These are phyloP conservation scores for Cyamopsis tetragonoloba DNA, from an alignment of 306 rosid species.

Conservation along the genomic window DNA sequence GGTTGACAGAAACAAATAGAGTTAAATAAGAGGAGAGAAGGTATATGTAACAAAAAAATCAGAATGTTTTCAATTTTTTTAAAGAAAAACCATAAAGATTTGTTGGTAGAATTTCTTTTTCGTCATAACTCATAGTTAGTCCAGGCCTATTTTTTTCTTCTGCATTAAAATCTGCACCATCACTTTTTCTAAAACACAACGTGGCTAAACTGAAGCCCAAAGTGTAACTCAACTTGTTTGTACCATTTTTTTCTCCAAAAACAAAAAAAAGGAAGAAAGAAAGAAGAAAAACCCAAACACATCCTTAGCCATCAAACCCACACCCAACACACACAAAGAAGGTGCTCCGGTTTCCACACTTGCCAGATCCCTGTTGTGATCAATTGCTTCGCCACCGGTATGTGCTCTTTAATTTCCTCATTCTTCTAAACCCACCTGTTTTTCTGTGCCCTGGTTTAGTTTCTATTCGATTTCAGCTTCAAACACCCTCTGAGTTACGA, in stretches of 20 bases:
- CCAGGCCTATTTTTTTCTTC: background rate
- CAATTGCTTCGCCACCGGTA: conserved; percentile 10
- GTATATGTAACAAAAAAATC: no score
- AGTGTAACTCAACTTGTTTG: background rate
- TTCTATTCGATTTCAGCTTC: background rate
- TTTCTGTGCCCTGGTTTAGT: conserved; percentile 6
- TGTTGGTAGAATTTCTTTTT: background rate
- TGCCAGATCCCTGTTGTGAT: conserved; percentile 17
- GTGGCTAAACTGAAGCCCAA: conserved; percentile 25
- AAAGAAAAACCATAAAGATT: no score
- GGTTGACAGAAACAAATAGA: no score
- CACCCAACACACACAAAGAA: background rate
- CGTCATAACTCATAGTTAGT: background rate
- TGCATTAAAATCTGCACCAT: background rate
- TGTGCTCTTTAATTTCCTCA: background rate
- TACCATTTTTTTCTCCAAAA: background rate
- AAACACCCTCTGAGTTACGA: background rate
- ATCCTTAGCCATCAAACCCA: background rate
- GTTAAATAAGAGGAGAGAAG: no score
- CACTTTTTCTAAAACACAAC: conserved; percentile 5
- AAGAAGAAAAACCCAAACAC: background rate
- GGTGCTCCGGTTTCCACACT: background rate
- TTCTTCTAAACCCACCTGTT: background rate
- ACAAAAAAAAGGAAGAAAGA: background rate
- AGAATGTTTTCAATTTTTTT: no score